Evolutionary conservation across 306 rosid species (phyloP), one percentile per base, ranked within the genome.

Genomic region (Cercis canadensis): DNA sequence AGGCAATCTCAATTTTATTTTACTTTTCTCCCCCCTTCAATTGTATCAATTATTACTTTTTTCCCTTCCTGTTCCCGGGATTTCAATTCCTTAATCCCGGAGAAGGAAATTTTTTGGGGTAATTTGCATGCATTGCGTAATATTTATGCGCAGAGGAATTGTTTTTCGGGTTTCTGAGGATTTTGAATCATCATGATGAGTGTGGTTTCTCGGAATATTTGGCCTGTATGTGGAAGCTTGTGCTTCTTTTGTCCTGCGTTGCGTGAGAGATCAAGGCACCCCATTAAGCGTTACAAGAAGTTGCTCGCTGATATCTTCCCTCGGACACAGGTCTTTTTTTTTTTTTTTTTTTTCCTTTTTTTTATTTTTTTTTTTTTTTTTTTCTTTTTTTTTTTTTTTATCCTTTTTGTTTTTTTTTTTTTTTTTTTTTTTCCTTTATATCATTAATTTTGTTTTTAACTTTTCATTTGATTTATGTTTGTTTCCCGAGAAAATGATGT

Each of bases 211-310:
- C 79, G 97, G 5, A 88, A 92, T 46, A 82, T 92, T 4, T 83
- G 85, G 81, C 96, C 97, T 1, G 87, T 85, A 16, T 92, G 97
- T 69, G 97, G 89, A 4, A 89, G 89, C 52, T 76, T 89, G 39
- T 92, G 96, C 44, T 92, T 84, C 71, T 88, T 88, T 73, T 92
- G 97, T 44, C 97, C 97, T 37, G 83, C 86, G 16, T 73, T 92
- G 80, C 81, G 89, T 0, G 89, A 89, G 39, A 80, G 97, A 69
- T 92, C 97, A 0, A 72, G 97, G 33, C 96, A 89, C 72, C 97
- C 97, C 0, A 86, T 92, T 31, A 89, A 92, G 70, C 96, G 96
- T 58, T 89, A 88, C 79, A 92, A 92, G 80, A 80, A 88, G 54
- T 58, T 89, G 65, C 89, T 92, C 2, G 84, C 96, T 6, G 96